Conservation (phyloP, 1,284 basidiomycete species). For the Cryptococcus sp. region DNA sequence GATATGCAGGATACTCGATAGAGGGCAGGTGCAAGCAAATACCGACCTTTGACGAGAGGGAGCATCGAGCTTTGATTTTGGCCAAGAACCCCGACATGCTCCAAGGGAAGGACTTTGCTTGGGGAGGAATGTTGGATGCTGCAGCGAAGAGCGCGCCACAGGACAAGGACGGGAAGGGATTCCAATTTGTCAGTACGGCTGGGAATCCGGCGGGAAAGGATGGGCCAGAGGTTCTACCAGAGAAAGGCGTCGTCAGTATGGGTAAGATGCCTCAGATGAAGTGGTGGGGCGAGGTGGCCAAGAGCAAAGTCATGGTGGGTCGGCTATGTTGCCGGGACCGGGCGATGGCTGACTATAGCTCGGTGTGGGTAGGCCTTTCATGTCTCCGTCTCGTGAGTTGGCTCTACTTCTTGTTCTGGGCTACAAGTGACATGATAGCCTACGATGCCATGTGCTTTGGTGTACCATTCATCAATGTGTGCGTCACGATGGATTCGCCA, state of each 20-base stretch:
- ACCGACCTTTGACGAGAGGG: constrained; percentile 20
- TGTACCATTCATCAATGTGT: constrained; percentile 48
- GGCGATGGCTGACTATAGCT: constrained; percentile 1
- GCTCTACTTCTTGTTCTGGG: no score
- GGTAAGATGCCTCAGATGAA: constrained; percentile 3
- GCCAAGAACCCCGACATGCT: constrained; percentile 42
- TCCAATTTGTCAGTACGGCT: constrained; percentile 2
- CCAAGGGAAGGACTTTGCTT: constrained; percentile 8
- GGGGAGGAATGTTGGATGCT: background rate
- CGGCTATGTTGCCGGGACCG: no score
- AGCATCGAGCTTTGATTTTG: constrained; percentile 41
- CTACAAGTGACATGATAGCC: constrained; percentile 14
- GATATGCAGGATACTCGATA: constrained; percentile 41
- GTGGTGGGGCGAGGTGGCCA: constrained; percentile 5
- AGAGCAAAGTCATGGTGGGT: constrained; percentile 3
- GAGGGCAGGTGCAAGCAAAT: constrained; percentile 32
- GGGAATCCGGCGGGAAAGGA: background rate
- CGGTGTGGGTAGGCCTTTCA: constrained; percentile 16
- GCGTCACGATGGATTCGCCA: background rate
- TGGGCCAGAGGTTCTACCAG: constrained; percentile 2
- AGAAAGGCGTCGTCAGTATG: constrained; percentile 3
- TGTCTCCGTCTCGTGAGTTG: constrained; percentile 37
- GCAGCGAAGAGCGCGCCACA: background rate
- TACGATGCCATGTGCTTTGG: constrained; percentile 49
- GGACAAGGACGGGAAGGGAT: background rate